These are phyloP conservation scores for Saposhnikovia divaricata DNA, from an alignment of 129 eudicot genomes.

Conservation along the genomic window DNA sequence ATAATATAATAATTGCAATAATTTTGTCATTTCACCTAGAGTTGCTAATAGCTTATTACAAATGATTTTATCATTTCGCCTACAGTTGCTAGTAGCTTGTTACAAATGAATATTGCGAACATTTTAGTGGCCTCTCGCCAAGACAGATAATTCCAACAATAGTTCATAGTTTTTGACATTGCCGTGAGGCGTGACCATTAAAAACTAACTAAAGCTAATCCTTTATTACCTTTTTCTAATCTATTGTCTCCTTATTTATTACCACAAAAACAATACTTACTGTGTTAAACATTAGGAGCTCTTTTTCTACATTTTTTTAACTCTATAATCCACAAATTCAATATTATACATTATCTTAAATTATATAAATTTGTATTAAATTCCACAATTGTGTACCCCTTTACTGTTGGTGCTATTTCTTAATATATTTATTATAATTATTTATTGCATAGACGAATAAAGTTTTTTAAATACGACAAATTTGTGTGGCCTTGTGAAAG, in stretches of 20 bases:
- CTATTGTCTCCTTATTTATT: background rate
- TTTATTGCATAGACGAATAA: background rate
- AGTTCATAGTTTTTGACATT: background rate
- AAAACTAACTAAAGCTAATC: no score
- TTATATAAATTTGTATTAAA: background rate
- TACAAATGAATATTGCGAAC: background rate
- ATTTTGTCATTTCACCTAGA: background rate
- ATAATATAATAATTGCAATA: no score
- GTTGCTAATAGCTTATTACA: background rate
- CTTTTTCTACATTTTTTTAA: background rate
- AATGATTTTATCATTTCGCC: background rate
- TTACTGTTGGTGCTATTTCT: background rate
- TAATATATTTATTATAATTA: background rate
- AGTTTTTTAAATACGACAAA: background rate
- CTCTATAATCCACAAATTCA: background rate
- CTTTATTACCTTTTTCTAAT: no score
- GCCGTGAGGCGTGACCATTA: background rate
- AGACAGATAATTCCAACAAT: background rate
- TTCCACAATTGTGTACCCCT: constrained; percentile 9
- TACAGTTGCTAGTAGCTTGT: background rate
- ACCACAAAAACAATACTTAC: background rate
- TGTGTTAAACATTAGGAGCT: background rate
- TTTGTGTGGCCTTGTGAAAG: background rate
- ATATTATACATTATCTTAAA: background rate
- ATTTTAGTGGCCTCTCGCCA: background rate